Conservation (phyloP, 2,329 filamentous ascomycete species). For the Mollisiaceae sp. region DNA sequence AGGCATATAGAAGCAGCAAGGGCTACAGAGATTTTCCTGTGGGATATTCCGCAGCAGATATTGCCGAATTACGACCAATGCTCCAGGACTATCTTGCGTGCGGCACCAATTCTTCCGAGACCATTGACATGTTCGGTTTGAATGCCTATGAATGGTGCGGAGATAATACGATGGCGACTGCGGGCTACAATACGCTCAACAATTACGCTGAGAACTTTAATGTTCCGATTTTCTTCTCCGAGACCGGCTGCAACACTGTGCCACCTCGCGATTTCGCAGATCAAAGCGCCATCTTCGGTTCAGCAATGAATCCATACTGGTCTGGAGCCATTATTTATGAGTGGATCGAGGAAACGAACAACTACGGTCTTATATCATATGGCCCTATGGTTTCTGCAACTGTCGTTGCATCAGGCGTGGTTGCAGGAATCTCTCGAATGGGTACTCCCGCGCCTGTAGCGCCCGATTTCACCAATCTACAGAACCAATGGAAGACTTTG, state of each 20-base stretch:
- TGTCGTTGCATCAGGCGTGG: slow-evolving; percentile 58
- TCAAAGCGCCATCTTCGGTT: slow-evolving; percentile 77
- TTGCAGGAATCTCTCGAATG: slow-evolving; percentile 70
- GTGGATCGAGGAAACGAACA: slow-evolving; percentile 84
- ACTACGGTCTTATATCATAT: slow-evolving; percentile 83
- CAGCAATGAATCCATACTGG: slow-evolving; percentile 71
- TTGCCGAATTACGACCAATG: slow-evolving; percentile 68
- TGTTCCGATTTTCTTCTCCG: slow-evolving; percentile 88
- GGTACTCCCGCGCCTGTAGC: slow-evolving; percentile 75
- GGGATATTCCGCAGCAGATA: slow-evolving; percentile 88
- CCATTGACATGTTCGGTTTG: slow-evolving; percentile 81
- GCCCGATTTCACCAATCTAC: slow-evolving; percentile 81
- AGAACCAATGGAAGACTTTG: slow-evolving; percentile 75
- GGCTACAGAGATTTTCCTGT: slow-evolving; percentile 81
- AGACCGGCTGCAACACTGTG: slow-evolving; percentile 80
- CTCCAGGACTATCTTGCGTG: slow-evolving; percentile 78
- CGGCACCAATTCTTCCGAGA: slow-evolving; percentile 69
- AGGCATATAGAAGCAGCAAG: slow-evolving; percentile 77
- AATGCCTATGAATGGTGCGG: slow-evolving; percentile 88
- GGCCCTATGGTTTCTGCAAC: slow-evolving; percentile 61
- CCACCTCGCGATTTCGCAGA: slow-evolving; percentile 69
- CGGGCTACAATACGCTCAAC: slow-evolving; percentile 75
- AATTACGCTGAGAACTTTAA: slow-evolving; percentile 71
- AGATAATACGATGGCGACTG: slow-evolving; percentile 54
- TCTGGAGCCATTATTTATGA: slow-evolving; percentile 87